phyloP scores from a whole-genome alignment of 352 stramenopile genomes.

The Pythium phragmiticola region DNA sequence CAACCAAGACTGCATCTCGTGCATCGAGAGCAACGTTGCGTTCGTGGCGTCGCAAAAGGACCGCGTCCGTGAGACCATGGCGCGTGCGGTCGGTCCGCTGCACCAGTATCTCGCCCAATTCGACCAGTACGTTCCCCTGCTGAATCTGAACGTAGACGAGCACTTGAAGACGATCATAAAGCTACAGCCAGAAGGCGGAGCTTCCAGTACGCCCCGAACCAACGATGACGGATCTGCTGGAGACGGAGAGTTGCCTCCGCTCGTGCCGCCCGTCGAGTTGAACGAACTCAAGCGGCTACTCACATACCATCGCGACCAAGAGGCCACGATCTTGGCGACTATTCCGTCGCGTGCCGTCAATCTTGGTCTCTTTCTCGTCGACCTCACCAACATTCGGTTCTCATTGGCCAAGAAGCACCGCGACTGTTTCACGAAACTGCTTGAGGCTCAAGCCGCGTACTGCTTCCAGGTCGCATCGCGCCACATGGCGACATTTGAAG shows the following conservation, averaged over 20 bases:
- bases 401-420: slow-evolving; percentile 75
- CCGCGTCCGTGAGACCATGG: slow-evolving; percentile 47
- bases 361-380: slow-evolving; percentile 74
- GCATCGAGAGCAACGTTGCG: slow-evolving; percentile 60
- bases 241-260: slow-evolving; percentile 42
- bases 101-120: slow-evolving; percentile 83
- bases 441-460: slow-evolving; percentile 67
- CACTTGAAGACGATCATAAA: slow-evolving; percentile 75
- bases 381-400: slow-evolving; percentile 79
- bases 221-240: slow-evolving; percentile 32
- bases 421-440: slow-evolving; percentile 67
- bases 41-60: slow-evolving; percentile 58
- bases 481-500: slow-evolving; percentile 81
- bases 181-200: slow-evolving; percentile 28
- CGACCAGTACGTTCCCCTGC: slow-evolving; percentile 80
- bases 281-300: slow-evolving; percentile 72
- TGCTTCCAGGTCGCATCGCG: slow-evolving; percentile 67
- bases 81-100: slow-evolving; percentile 49
- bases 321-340: slow-evolving; percentile 63
- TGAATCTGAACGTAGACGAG: slow-evolving; percentile 89
- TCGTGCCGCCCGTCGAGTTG: slow-evolving; percentile 65
- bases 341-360: slow-evolving; percentile 69
- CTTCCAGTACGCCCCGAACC: slow-evolving; percentile 25
- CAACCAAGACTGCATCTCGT: slow-evolving; percentile 90
- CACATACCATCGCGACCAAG: slow-evolving; percentile 58